phyloP scores from a whole-genome alignment of 2,329 filamentous ascomycete genomes.

The Pseudogymnoascus pannorum region DNA sequence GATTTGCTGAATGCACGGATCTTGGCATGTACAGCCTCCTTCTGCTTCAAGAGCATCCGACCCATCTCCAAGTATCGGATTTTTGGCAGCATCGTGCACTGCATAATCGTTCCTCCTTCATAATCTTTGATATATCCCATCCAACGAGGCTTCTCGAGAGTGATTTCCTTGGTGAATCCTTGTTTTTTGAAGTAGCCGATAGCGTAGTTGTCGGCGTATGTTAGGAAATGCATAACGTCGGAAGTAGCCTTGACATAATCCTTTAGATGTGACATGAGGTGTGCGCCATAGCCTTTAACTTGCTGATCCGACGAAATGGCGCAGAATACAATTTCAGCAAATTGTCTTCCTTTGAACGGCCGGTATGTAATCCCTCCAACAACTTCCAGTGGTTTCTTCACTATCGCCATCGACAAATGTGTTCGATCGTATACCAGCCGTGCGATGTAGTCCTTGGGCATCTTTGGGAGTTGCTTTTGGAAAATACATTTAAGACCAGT shows the following conservation, averaged over 20 bases:
- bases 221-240: slow-evolving; percentile 96
- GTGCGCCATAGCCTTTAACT: slow-evolving; percentile 95
- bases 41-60: slow-evolving; percentile 94
- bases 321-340: slow-evolving; percentile 98
- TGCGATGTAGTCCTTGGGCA: slow-evolving; percentile 99
- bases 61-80: slow-evolving; percentile 90
- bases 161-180: slow-evolving; percentile 97
- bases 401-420: slow-evolving; percentile 91
- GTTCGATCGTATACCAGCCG: slow-evolving; percentile 95
- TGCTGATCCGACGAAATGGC: slow-evolving; percentile 97
- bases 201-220: slow-evolving; percentile 97
- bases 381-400: slow-evolving; percentile 94
- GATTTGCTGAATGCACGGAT: slow-evolving; percentile 86
- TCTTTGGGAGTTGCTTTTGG: slow-evolving; percentile 96
- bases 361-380: slow-evolving; percentile 95
- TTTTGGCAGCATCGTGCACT: slow-evolving; percentile 92
- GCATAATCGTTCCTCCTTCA: slow-evolving; percentile 98
- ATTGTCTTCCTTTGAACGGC: slow-evolving; percentile 83
- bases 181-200: slow-evolving; percentile 99
- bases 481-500: slow-evolving; percentile 97
- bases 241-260: slow-evolving; percentile 97
- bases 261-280: slow-evolving; percentile 96
- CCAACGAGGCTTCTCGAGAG: slow-evolving; percentile 81
- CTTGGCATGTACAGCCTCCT: slow-evolving; percentile 90
- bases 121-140: slow-evolving; percentile 99